A percentile compares a stretch with the other conserved stretches of the same genome.
Conservation (phyloP, 495 filamentous ascomycete species). For the Oidiodendron maius region DNA sequence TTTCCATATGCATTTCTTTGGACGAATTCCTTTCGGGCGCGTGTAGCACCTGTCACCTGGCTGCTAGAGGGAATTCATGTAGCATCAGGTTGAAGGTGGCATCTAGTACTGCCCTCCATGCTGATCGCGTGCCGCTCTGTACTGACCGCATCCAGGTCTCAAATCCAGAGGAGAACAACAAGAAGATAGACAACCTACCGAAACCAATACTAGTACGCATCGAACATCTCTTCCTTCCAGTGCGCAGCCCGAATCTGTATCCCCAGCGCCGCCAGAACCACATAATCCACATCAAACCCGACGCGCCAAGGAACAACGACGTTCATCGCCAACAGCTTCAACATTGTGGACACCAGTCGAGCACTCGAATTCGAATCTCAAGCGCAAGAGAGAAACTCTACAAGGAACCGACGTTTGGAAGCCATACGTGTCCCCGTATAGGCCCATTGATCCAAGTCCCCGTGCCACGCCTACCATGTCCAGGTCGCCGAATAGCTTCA, state of each 20-base stretch:
- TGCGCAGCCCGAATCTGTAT: not conserved
- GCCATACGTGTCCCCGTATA: slow-evolving; percentile 1
- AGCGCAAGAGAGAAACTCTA: slow-evolving; percentile 1
- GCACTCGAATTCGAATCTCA: not conserved
- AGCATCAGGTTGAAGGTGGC: slow-evolving; percentile 8
- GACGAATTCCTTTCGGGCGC: slow-evolving; percentile 15
- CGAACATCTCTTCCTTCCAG: not conserved
- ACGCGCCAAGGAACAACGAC: no score
- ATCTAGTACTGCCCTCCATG: slow-evolving; percentile 1
- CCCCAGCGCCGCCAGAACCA: not conserved
- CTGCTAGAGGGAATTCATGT: slow-evolving; percentile 15
- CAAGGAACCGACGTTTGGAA: not conserved
- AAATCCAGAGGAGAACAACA: not conserved
- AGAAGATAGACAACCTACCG: not conserved
- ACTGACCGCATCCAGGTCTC: not conserved
- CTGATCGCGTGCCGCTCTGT: not conserved
- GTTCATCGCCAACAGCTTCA: not conserved
- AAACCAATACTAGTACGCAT: not conserved
- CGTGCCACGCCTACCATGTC: not conserved
- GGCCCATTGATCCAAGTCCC: not conserved
- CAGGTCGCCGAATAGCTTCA: not conserved
- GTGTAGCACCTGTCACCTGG: slow-evolving; percentile 21
- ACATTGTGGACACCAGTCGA: not conserved
- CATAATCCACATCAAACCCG: no score
- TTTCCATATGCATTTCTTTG: slow-evolving; percentile 12